Percentiles rank a stretch among this genome's conserved stretches.
Conservation (phyloP, 2,329 filamentous ascomycete genomes). For the Alternaria ventricosa region DNA sequence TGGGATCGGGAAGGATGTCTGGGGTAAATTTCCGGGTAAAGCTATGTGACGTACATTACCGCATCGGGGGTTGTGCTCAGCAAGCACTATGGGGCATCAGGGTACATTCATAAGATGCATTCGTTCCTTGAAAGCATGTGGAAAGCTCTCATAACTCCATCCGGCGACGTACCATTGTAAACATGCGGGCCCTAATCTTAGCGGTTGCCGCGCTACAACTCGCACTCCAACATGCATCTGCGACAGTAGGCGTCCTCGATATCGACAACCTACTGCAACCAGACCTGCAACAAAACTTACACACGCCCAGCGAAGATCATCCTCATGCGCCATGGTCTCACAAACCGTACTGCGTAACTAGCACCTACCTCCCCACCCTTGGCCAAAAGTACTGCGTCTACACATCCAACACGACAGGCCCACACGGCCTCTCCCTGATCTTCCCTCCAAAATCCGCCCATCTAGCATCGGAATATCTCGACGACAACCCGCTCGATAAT, state of each 20-base stretch:
- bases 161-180: background rate
- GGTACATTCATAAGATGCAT: background rate
- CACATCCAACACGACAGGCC: slow-evolving; percentile 21
- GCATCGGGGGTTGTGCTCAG: background rate
- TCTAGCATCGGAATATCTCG: slow-evolving; percentile 4
- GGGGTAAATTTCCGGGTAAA: slow-evolving; percentile 15
- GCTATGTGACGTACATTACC: background rate
- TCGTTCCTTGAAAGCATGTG: no score
- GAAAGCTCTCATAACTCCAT: background rate
- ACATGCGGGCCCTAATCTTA: background rate
- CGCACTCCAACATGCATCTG: background rate
- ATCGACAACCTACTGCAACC: slow-evolving; percentile 20
- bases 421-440: slow-evolving; percentile 23
- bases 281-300: background rate
- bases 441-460: slow-evolving; percentile 13
- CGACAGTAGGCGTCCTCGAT: slow-evolving; percentile 19
- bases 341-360: slow-evolving; percentile 19
- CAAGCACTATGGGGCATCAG: background rate
- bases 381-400: slow-evolving; percentile 30
- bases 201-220: background rate
- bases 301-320: background rate
- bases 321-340: slow-evolving; percentile 17
- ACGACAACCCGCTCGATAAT: slow-evolving; percentile 21
- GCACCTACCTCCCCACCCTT: slow-evolving; percentile 5
- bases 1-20: background rate